Base-by-base conservation (phyloP, 192 early-diverging fungal species). In the Haplosporangium gracile region DNA sequence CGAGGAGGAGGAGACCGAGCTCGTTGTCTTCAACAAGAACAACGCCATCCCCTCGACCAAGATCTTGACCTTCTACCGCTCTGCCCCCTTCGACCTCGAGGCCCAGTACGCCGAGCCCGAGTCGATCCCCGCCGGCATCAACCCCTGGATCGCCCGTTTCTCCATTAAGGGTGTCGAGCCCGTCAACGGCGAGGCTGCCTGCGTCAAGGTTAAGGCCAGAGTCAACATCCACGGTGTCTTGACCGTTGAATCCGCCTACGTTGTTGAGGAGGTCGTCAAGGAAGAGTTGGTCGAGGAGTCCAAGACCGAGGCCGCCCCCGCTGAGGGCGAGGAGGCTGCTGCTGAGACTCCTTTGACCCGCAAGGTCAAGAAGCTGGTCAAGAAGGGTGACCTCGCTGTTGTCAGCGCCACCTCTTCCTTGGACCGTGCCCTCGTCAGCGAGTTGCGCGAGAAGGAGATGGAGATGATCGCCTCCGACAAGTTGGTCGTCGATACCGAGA, bases 341-440 rank as follows among this genome's bases (percentile, higher is more conserved):
- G 68, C 88, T 90, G 74, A 42, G 32, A 43, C 74, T 53, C 89
- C 90, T 40, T 89, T 88, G 77, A 92, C 89, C 85, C 93, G 93
- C 88, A 98, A 98, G 93, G 93, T 95, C 83, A 98, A 98, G 94
- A 97, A 96, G 91, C 92, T 97, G 55, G 93, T 96, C 87, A 95
- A 95, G 90, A 95, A 97, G 91, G 94, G 91, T 74, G 95, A 97
- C 20, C 93, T 99, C 70, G 82, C 92, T 20, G 94, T 99, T 38
- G 85, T 91, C 65, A 89, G 94, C 47, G 88, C 89, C 39, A 94
- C 91, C 77, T 85, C 92, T 74, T 91, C 92, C 76, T 89, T 96
- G 68, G 88, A 94, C 70, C 78, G 79, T 68, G 86, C 89, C 26
- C 82, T 93, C 45, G 70, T 98, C 47, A 72, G 90, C 70, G 90